Percentiles rank a stretch among this genome's conserved stretches.
Evolutionary conservation across 257 asterid genomes (phyloP).

Genomic region (Oldenlandia corymbosa): DNA sequence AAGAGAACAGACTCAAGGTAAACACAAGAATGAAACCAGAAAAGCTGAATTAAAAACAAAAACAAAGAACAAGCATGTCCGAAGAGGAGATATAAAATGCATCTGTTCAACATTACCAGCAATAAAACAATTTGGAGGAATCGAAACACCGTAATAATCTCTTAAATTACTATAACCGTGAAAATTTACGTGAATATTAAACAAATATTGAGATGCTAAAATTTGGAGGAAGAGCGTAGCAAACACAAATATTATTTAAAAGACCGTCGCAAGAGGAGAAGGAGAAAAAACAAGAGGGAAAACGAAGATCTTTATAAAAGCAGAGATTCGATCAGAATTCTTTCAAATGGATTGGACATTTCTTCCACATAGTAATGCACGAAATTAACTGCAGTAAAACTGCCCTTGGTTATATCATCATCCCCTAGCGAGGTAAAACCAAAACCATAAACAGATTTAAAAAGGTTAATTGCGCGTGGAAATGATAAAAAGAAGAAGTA

Average conservation of each 20-base stretch:
- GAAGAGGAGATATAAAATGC: too few relatives aligned
- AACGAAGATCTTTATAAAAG: neutral
- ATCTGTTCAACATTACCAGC: neutral
- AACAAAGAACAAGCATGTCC: too few relatives aligned
- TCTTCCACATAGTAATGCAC: neutral
- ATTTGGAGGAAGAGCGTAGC: too few relatives aligned
- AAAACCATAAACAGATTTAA: too few relatives aligned
- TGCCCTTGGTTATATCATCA: neutral
- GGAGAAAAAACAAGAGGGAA: too few relatives aligned
- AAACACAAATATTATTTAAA: too few relatives aligned
- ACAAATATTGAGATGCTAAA: neutral
- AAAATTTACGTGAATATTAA: too few relatives aligned
- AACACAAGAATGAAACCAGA: neutral
- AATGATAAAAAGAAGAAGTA: constrained; percentile 4
- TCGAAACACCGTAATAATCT: neutral
- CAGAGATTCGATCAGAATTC: too few relatives aligned
- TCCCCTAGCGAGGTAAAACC: too few relatives aligned
- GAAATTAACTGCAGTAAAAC: neutral
- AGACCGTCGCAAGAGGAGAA: neutral
- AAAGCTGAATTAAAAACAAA: neutral
- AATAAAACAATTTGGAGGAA: neutral
- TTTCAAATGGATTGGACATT: neutral
- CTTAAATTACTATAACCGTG: neutral
- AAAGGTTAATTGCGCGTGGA: too few relatives aligned
- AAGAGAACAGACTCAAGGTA: neutral